Evolutionary conservation across 2,329 filamentous ascomycete species (phyloP), one percentile per base, ranked within the genome.

Genomic region (Ciborinia camelliae): DNA sequence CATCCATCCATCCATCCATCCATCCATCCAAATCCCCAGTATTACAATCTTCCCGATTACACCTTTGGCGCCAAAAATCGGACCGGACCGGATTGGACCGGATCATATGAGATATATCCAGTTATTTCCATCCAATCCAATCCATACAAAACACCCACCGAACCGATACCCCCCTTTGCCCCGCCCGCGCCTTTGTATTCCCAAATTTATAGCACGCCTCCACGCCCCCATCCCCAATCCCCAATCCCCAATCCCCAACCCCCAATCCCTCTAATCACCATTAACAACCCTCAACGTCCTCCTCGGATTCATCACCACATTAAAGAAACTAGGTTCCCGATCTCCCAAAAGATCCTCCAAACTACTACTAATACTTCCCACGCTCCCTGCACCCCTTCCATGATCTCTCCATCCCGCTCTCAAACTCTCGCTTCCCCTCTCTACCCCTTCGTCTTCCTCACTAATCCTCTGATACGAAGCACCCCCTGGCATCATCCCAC

Each of bases 281-380:
- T 91, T 91, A 28, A 90, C 86, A 43, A 91, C 87, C 72, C 87
- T 80, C 77, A 91, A 77, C 71, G 87, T 90, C 72, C 88, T 79
- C 71, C 87, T 80, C 28, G 88, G 88, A 67, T 87, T 88, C 76
- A 91, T 75, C 71, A 90, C 77, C 35, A 90, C 86, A 58, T 82
- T 89, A 75, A 90, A 86, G 76, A 91, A 92, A 65, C 83, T 89
- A 66, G 89, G 89, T 74, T 91, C 87, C 66, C 87, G 81, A 0
- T 84, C 85, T 4, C 79, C 80, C 20, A 89, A 72, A 67, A 90
- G 71, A 71, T 88, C 85, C 64, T 87, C 85, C 47, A 76, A 76
- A 26, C 72, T 71, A 59, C 74, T 76, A 60, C 75, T 78, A 28
- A 73, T 74, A 15, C 76, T 77, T 4, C 74, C 52, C 32, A 45